phyloP scores from a whole-genome alignment of 2,329 filamentous ascomycete species.

The Coleophoma crateriformis region DNA sequence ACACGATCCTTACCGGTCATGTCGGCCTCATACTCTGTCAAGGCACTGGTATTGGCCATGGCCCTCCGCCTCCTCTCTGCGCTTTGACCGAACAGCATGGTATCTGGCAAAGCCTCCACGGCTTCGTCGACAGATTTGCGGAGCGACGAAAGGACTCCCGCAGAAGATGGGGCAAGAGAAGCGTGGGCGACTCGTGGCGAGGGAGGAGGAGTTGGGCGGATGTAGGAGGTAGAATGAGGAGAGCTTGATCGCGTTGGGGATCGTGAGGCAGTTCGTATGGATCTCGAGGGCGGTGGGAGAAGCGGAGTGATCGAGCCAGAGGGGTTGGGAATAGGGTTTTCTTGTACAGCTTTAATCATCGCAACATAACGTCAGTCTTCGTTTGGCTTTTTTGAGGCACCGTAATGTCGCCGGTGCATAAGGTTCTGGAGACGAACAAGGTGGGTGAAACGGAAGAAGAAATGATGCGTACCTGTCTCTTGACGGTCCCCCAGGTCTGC shows the following conservation, averaged over 20 bases:
- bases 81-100: not conserved
- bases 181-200: not conserved
- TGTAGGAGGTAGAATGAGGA: not conserved
- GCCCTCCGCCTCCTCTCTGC: constrained; percentile 6
- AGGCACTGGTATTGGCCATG: constrained; percentile 24
- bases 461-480: too few relatives aligned
- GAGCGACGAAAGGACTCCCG: not conserved
- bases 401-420: too few relatives aligned
- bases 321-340: too few relatives aligned
- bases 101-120: not conserved
- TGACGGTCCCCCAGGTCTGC: too few relatives aligned
- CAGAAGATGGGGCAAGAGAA: not conserved
- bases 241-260: not conserved
- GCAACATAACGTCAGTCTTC: not conserved
- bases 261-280: not conserved
- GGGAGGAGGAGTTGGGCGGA: not conserved
- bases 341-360: not conserved
- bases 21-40: constrained; percentile 50
- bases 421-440: too few relatives aligned
- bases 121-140: not conserved
- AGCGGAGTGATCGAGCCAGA: not conserved
- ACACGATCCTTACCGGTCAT: constrained; percentile 55
- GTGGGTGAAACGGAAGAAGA: too few relatives aligned
- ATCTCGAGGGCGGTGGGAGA: not conserved
- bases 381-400: not conserved